phyloP scores from a whole-genome alignment of 1,284 basidiomycete species.

The Rhodotorula sp. region DNA sequence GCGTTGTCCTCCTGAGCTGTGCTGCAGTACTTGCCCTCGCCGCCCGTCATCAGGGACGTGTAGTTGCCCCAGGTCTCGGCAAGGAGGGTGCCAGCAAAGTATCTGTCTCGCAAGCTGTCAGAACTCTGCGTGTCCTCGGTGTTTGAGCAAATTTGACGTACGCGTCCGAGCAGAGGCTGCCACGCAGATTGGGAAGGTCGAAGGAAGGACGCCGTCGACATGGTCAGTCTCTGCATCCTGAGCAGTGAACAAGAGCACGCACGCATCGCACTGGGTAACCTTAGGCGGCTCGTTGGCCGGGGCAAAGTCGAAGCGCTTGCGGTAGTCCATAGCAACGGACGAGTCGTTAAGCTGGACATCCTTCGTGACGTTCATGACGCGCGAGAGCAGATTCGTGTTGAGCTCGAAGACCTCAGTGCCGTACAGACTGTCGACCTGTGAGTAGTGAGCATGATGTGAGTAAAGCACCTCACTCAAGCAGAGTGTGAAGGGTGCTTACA shows the following conservation, averaged over 20 bases:
- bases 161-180: conserved; percentile 55
- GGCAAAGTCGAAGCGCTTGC: conserved; percentile 51
- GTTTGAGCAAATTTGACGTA: not conserved
- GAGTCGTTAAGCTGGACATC: conserved; percentile 54
- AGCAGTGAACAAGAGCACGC: not conserved
- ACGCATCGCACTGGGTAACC: conserved; percentile 44
- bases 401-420: conserved; percentile 60
- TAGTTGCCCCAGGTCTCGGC: conserved; percentile 55
- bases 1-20: conserved; percentile 60
- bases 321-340: conserved; percentile 49
- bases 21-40: conserved; percentile 54
- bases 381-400: conserved; percentile 56
- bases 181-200: conserved; percentile 45
- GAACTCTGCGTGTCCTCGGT: too few species aligned
- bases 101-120: conserved; percentile 36
- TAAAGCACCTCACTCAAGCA: too few species aligned
- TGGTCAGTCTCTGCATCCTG: not conserved
- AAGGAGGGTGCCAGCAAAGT: conserved; percentile 55
- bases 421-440: conserved; percentile 49
- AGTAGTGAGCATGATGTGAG: not conserved
- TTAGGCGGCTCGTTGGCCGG: conserved; percentile 52
- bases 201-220: too few species aligned
- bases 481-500: not conserved
- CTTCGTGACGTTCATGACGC: conserved; percentile 50
- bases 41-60: conserved; percentile 52